Evolutionary conservation across 2,329 filamentous ascomycete genomes (phyloP).

Genomic region (Calonectria honghensis): DNA sequence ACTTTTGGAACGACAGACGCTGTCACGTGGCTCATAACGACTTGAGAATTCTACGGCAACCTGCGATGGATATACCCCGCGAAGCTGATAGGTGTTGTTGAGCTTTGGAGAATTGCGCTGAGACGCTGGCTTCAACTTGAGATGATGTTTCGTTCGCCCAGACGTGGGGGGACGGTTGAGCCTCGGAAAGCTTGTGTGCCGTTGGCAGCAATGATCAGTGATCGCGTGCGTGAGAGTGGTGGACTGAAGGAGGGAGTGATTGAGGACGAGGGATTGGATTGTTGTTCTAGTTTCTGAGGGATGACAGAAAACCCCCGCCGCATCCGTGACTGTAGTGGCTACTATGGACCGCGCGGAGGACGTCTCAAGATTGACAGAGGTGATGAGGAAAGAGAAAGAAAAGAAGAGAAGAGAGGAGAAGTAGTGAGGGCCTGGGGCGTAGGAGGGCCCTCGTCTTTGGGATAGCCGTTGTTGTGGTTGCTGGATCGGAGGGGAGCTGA

Average conservation of each 20-base stretch:
- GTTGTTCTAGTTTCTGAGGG: conserved; percentile 51
- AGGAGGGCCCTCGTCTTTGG: conserved; percentile 42
- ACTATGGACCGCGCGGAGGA: conserved; percentile 41
- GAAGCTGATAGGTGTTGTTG: conserved; percentile 62
- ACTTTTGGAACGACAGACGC: conserved; percentile 60
- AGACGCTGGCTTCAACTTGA: conserved; percentile 53
- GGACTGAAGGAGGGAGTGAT: conserved; percentile 58
- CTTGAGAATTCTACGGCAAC: conserved; percentile 60
- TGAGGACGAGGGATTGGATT: conserved; percentile 52
- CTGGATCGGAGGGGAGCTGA: conserved; percentile 53
- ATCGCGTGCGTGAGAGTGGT: conserved; percentile 59
- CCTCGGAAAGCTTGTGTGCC: conserved; percentile 54
- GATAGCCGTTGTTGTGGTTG: conserved; percentile 51
- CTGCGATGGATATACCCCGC: conserved; percentile 66
- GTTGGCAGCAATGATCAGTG: conserved; percentile 54
- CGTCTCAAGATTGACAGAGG: conserved; percentile 50
- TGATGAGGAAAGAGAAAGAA: conserved; percentile 45
- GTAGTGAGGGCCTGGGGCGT: conserved; percentile 41
- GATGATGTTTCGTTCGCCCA: conserved; percentile 44
- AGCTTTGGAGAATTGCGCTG: conserved; percentile 57
- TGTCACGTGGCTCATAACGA: conserved; percentile 62
- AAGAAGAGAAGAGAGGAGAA: conserved; percentile 38
- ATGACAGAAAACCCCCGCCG: conserved; percentile 33
- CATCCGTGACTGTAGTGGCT: conserved; percentile 14
- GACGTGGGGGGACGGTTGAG: conserved; percentile 49